Evolutionary conservation across 106 monocot genomes (phyloP), one percentile per base, ranked within the genome.

Genomic region (Apostasia shenzhenica): DNA sequence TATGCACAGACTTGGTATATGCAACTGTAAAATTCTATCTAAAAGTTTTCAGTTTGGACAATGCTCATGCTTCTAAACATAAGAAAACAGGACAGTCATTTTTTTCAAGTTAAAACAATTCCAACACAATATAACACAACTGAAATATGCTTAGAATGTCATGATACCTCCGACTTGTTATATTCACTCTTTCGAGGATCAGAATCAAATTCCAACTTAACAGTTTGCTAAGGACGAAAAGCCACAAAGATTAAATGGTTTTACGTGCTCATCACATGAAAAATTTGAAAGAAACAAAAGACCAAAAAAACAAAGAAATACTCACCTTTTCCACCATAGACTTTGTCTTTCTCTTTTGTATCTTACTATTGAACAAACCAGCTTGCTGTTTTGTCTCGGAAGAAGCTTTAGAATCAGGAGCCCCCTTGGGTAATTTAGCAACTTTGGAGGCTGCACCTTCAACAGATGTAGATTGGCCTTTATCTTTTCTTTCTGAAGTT

Each of bases 261-360:
- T 2, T 8, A 65, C 47, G 6, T 48, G 14, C 8, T 65, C 48
- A 1, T 14, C 8, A 49, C 65, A 65, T 3, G 7, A 65, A 65
- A 8, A 49, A 2, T 50, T 65, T 47, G 47, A 5, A 48, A 7
- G 12, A 26, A 48, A 37, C 47, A 65, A 48, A n/a, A 48, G 4
- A 13, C 4, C 6, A 26, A 11, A 49, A 48, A 2, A 66, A 63
- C 11, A 9, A 73, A 3, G 51, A 61, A 8, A 61, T 0, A 50
- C 70, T 58, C 82, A 95, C 92, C 77, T 89, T 92, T 54, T 38
- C 73, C 56, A 65, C 5, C 38, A 67, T 48, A 45, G 66, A 44
- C 66, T 88, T 99, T 45, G 77, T 66, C 49, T 83, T 85, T 62
- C 79, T 87, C 80, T 86, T 99, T 45, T 77, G 75, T 41, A 47